phyloP scores from a whole-genome alignment of 208 protist genomes.

The Naegleria gruberi region DNA sequence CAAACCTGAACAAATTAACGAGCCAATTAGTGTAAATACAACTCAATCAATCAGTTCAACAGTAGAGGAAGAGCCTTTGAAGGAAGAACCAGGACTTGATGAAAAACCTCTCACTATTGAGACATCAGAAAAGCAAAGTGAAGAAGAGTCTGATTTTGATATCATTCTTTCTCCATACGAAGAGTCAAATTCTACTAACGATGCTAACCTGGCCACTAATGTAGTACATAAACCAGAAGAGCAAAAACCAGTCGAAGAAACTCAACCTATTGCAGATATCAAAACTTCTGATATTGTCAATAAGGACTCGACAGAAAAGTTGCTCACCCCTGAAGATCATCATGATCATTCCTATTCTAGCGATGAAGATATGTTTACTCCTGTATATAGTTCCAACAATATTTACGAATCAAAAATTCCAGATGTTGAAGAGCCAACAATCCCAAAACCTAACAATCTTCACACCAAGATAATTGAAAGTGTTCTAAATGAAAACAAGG shows the following conservation, averaged over 20 bases:
- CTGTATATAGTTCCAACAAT: neutral
- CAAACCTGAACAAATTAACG: too few species aligned
- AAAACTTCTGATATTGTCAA: neutral
- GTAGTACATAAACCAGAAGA: neutral
- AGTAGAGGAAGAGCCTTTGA: neutral
- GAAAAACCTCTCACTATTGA: too few species aligned
- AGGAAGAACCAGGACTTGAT: too few species aligned
- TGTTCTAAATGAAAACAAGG: neutral
- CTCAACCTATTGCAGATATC: neutral
- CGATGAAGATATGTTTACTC: neutral
- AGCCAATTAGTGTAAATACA: neutral
- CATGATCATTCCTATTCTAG: neutral
- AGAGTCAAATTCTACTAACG: neutral
- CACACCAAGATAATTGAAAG: neutral
- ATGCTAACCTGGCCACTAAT: too few species aligned
- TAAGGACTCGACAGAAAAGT: neutral
- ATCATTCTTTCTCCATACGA: neutral
- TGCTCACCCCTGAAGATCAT: neutral
- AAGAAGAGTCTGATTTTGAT: neutral
- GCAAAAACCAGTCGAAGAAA: neutral
- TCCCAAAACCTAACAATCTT: neutral
- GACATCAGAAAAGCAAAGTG: neutral
- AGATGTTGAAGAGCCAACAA: too few species aligned
- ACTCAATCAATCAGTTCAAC: too few species aligned
- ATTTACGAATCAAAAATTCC: too few species aligned